Evolutionary conservation across 2,329 filamentous ascomycete species (phyloP), one percentile per base, ranked within the genome.

Genomic region (Penicillium occitanis): DNA sequence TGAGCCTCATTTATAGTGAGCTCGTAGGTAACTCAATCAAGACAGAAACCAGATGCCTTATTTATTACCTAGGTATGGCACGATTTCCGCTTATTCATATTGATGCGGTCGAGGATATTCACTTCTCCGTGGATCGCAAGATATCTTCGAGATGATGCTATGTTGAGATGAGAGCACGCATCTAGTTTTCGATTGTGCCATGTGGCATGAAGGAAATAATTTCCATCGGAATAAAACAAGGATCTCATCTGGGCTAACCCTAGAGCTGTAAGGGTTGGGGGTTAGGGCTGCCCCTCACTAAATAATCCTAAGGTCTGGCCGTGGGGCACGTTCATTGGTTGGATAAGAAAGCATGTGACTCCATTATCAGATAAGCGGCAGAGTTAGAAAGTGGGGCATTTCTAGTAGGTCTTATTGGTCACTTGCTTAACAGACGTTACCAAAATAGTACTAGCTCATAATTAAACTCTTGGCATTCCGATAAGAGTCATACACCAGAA

Each of bases 401-500:
- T 5, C 1, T 1, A 5, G 14, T 2, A 2, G 3, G 2, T 30
- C 3, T n/a, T 2, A 51, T 53, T 53, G 25, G 50, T 10, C 50
- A 53, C n/a, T 53, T 33, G 5, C 3, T 1, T 8, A 1, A 2
- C 1, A 10, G 0, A 1, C 2, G 1, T 11, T n/a, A 5, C 50
- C 14, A 4, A 1, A 30, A 30, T 13, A 51, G 48, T 7, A n/a
- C 48, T 51, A 51, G 48, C 46, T n/a, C 5, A n/a, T 30, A 8
- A 1, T 17, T 17, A 17, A 13, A 6, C 48, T n/a, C 50, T 53
- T 33, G 50, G 50, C 50, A 33, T 8, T 4, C 50, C 14, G 50
- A 53, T 53, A 53, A 33, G 50, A 53, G 50, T 53, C 50, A 53
- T 53, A 53, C 50, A 28, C 48, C 50, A 53, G 48, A 30, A 53